These are phyloP conservation scores for Leccinellum luteum DNA, from an alignment of 768 basidiomycete genomes.

Conservation along the genomic window DNA sequence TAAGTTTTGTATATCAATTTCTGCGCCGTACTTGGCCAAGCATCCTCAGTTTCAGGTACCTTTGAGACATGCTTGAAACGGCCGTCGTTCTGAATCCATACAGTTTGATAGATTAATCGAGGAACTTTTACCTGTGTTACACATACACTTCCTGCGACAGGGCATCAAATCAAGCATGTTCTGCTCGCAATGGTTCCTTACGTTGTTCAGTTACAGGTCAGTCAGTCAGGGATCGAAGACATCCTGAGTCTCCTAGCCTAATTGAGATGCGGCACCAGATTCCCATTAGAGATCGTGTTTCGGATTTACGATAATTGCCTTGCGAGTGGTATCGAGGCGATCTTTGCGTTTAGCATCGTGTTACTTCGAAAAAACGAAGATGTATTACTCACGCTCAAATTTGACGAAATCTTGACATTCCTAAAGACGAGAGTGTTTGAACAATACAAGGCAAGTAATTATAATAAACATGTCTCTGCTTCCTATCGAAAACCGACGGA, in stretches of 20 bases:
- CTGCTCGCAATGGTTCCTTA: conserved; percentile 98
- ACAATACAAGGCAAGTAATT: conserved; percentile 55
- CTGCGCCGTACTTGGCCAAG: neutral
- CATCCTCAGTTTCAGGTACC: conserved; percentile 57
- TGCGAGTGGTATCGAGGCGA: conserved; percentile 95
- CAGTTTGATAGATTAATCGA: conserved; percentile 95
- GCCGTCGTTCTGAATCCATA: conserved; percentile 15
- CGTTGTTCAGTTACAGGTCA: conserved; percentile 92
- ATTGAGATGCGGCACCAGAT: conserved; percentile 45
- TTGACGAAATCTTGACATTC: conserved; percentile 87
- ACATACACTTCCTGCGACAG: conserved; percentile 90
- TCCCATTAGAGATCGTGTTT: conserved; percentile 91
- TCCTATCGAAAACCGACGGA: neutral
- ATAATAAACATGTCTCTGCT: neutral
- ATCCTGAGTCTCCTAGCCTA: neutral
- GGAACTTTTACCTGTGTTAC: conserved; percentile 87
- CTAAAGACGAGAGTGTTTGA: conserved; percentile 83
- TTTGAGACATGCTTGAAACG: conserved; percentile 3
- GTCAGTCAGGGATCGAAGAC: conserved; percentile 17
- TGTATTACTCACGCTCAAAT: conserved; percentile 72
- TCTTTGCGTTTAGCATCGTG: conserved; percentile 91
- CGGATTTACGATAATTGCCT: conserved; percentile 96
- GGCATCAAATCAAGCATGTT: conserved; percentile 98
- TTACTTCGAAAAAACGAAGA: conserved; percentile 89
- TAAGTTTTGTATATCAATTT: conserved; percentile 35